A percentile compares a stretch with the other conserved stretches of the same genome.
These are phyloP conservation scores for Chaetomium olivaceum DNA, from an alignment of 2,329 filamentous ascomycete species.

Conservation along the genomic window DNA sequence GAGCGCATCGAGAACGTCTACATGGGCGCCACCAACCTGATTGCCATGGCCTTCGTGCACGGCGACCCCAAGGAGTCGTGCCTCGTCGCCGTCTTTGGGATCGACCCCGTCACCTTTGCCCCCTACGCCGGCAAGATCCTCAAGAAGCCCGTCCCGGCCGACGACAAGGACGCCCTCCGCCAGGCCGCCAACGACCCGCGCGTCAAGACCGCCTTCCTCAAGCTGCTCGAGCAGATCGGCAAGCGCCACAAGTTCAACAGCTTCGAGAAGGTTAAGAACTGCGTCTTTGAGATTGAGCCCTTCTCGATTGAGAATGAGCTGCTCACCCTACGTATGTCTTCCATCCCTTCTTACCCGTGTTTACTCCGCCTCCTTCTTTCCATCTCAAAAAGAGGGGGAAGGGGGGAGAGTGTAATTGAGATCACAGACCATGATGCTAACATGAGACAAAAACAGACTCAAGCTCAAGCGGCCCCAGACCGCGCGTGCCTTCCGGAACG, in stretches of 20 bases:
- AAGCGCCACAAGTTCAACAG: constrained; percentile 87
- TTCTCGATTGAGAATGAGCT: constrained; percentile 93
- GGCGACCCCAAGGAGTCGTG: constrained; percentile 80
- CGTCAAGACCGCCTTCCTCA: constrained; percentile 73
- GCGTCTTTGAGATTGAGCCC: constrained; percentile 77
- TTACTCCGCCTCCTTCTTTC: neutral
- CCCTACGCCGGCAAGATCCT: constrained; percentile 77
- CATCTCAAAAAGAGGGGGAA: neutral
- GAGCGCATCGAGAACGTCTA: constrained; percentile 97
- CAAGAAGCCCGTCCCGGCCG: constrained; percentile 62
- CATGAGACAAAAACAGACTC: constrained; percentile 43
- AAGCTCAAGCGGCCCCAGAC: constrained; percentile 62
- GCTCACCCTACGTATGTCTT: constrained; percentile 79
- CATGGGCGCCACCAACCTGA: constrained; percentile 73
- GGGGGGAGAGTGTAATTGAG: neutral
- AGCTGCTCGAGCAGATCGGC: constrained; percentile 75
- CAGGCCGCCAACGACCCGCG: constrained; percentile 67
- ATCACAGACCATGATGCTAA: constrained; percentile 9
- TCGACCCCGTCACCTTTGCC: constrained; percentile 83
- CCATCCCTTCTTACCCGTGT: neutral
- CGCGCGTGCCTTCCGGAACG: constrained; percentile 51
- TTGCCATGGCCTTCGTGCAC: constrained; percentile 84
- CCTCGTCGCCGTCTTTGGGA: constrained; percentile 83
- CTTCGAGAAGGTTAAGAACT: constrained; percentile 79
- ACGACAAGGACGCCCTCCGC: constrained; percentile 67